Conservation (phyloP, 345 rosid species). For the Iberis pinnata region DNA sequence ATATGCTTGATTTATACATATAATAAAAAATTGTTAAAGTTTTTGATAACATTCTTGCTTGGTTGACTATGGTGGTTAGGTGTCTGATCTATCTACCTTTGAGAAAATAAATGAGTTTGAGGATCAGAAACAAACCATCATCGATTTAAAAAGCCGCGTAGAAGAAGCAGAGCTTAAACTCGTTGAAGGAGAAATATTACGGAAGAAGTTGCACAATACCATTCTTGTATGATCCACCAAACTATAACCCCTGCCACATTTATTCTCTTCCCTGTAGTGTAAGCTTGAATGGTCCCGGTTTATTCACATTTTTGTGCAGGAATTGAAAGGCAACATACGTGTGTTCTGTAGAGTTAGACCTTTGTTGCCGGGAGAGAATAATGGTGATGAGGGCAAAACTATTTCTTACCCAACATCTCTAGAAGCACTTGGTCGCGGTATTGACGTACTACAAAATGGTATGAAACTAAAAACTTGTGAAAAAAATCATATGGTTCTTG, state of each 20-base stretch:
- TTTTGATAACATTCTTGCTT: slow-evolving; percentile 7
- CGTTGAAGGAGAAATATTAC: slow-evolving; percentile 82
- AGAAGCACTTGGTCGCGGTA: slow-evolving; percentile 69
- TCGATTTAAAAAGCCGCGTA: slow-evolving; percentile 54
- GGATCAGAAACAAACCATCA: slow-evolving; percentile 58
- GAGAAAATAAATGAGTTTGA: slow-evolving; percentile 72
- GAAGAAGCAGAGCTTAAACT: slow-evolving; percentile 86
- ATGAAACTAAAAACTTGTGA: slow-evolving; percentile 7
- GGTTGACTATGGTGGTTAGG: slow-evolving; percentile 42
- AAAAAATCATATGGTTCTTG: not conserved
- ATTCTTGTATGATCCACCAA: slow-evolving; percentile 37
- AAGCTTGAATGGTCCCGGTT: slow-evolving; percentile 15
- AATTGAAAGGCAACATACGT: slow-evolving; percentile 92
- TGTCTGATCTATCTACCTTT: slow-evolving; percentile 61
- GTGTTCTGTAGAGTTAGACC: slow-evolving; percentile 98
- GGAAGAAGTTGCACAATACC: slow-evolving; percentile 90
- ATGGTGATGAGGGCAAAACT: slow-evolving; percentile 44
- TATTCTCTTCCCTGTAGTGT: not conserved
- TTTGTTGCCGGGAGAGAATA: slow-evolving; percentile 59
- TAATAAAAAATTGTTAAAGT: not conserved
- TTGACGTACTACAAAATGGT: slow-evolving; percentile 79
- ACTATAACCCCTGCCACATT: not conserved
- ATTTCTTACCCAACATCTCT: slow-evolving; percentile 63
- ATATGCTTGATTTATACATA: not conserved
- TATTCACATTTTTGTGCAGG: slow-evolving; percentile 47